These are phyloP conservation scores for Zychaea mexicana DNA, from an alignment of 371 early-diverging fungal species.

Conservation along the genomic window DNA sequence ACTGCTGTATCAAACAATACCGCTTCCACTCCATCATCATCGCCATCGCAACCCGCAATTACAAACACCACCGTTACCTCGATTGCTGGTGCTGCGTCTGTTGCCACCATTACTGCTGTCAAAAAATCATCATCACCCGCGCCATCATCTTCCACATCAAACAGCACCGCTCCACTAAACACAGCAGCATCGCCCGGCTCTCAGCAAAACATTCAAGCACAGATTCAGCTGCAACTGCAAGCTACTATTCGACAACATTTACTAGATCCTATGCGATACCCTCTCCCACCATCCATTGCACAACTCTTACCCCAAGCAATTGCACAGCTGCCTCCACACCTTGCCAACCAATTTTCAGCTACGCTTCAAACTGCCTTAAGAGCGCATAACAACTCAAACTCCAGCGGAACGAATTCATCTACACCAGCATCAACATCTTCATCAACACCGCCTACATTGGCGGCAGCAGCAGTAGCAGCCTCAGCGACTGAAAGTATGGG, in stretches of 20 bases:
- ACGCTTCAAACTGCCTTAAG: slow-evolving; percentile 36
- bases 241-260: slow-evolving; percentile 49
- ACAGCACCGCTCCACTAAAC: neutral
- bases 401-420: too few relatives aligned
- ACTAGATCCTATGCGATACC: slow-evolving; percentile 42
- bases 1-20: neutral
- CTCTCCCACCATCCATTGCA: slow-evolving; percentile 47
- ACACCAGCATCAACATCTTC: too few relatives aligned
- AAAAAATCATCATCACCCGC: slow-evolving; percentile 5
- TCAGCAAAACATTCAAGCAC: slow-evolving; percentile 22
- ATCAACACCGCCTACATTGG: too few relatives aligned
- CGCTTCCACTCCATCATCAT: slow-evolving; percentile 1
- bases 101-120: neutral
- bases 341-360: slow-evolving; percentile 44
- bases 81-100: too few relatives aligned
- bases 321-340: slow-evolving; percentile 46
- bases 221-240: slow-evolving; percentile 35
- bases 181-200: slow-evolving; percentile 5
- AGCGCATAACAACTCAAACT: slow-evolving; percentile 20
- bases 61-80: too few relatives aligned
- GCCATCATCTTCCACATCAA: slow-evolving; percentile 7
- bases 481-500: too few relatives aligned
- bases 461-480: too few relatives aligned
- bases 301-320: slow-evolving; percentile 48
- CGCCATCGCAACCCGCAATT: too few relatives aligned